Percentiles rank a stretch among this genome's conserved stretches.
Evolutionary conservation across 768 basidiomycete species (phyloP).

Genomic region (Calocybe cyanea): DNA sequence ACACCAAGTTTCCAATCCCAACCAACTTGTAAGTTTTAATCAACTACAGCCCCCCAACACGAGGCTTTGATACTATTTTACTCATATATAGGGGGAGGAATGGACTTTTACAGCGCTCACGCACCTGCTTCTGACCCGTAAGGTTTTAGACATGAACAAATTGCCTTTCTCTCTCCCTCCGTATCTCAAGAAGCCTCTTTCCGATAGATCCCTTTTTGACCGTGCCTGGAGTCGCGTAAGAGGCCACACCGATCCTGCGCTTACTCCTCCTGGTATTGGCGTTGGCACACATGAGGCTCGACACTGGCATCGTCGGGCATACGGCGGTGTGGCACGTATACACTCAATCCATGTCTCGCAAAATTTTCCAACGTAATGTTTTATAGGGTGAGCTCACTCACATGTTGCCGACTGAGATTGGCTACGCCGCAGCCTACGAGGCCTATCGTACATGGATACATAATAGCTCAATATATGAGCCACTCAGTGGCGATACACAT

Average conservation of each 20-base stretch:
- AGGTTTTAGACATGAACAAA: conserved; percentile 23
- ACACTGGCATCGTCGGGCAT: conserved; percentile 63
- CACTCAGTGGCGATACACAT: conserved; percentile 52
- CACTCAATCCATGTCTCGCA: neutral
- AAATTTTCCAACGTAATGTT: conserved; percentile 1
- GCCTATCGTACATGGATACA: conserved; percentile 67
- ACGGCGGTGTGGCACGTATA: conserved; percentile 49
- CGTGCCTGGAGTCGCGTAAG: conserved; percentile 47
- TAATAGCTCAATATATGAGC: conserved; percentile 51
- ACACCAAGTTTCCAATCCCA: conserved; percentile 42
- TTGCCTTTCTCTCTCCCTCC: conserved; percentile 6
- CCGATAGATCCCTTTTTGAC: conserved; percentile 53
- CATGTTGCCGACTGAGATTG: conserved; percentile 59
- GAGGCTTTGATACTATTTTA: conserved; percentile 14
- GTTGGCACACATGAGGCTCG: conserved; percentile 58
- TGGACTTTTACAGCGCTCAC: conserved; percentile 63
- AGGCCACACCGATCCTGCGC: conserved; percentile 30
- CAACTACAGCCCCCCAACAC: conserved; percentile 14
- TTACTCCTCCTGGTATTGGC: conserved; percentile 31
- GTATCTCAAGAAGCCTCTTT: conserved; percentile 21
- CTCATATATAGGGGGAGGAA: conserved; percentile 49
- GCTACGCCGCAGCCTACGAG: conserved; percentile 76
- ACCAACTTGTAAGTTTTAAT: conserved; percentile 43
- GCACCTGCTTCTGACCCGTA: conserved; percentile 55
- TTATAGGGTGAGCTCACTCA: conserved; percentile 45